These are phyloP conservation scores for Ambrosiella beaveri DNA, from an alignment of 2,329 filamentous ascomycete genomes.

Conservation along the genomic window DNA sequence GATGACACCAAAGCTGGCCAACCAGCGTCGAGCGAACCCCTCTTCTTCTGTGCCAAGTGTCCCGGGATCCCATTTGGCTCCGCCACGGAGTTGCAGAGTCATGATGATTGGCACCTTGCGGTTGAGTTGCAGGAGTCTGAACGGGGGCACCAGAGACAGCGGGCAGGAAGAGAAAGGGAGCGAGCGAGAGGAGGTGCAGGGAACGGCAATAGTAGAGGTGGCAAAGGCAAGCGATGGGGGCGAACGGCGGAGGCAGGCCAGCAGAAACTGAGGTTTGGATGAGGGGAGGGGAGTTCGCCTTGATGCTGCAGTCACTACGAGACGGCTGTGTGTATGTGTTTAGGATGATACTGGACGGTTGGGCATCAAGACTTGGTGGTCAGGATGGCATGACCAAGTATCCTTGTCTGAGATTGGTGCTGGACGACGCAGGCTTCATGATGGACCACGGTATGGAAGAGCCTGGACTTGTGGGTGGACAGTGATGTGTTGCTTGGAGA, in stretches of 20 bases:
- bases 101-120: conserved; percentile 89
- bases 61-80: conserved; percentile 7
- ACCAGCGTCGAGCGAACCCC: background rate
- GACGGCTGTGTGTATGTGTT: background rate
- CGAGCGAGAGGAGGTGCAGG: background rate
- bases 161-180: background rate
- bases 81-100: conserved; percentile 50
- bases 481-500: background rate
- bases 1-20: background rate
- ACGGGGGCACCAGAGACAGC: background rate
- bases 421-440: background rate
- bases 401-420: background rate
- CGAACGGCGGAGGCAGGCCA: conserved; percentile 38
- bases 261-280: conserved; percentile 42
- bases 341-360: background rate
- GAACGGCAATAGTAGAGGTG: conserved; percentile 16
- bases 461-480: background rate
- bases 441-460: background rate
- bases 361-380: background rate
- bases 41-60: conserved; percentile 10
- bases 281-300: conserved; percentile 16
- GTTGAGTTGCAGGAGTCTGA: conserved; percentile 58
- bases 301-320: too few relatives aligned
- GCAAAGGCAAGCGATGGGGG: conserved; percentile 19
- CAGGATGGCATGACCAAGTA: background rate